A percentile compares a stretch with the other conserved stretches of the same genome.
Evolutionary conservation across 495 filamentous ascomycete genomes (phyloP).

Genomic region (Lasiosphaeriaceae sp.): DNA sequence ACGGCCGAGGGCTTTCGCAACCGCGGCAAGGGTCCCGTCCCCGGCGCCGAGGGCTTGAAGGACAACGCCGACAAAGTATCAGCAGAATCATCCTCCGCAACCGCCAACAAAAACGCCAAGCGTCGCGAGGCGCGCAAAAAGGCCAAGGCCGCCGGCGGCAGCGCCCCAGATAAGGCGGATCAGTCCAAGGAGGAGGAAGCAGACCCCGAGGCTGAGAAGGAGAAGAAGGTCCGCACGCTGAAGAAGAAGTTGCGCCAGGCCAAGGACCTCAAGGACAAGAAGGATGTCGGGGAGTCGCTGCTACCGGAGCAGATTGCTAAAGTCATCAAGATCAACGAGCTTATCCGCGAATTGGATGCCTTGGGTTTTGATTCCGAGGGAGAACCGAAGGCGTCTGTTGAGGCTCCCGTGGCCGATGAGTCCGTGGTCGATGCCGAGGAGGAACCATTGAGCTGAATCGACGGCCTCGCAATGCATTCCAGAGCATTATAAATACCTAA

Average conservation of each 20-base stretch:
- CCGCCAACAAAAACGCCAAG: slow-evolving; percentile 90
- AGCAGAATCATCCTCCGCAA: slow-evolving; percentile 38
- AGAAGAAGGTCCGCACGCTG: slow-evolving; percentile 90
- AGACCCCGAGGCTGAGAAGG: slow-evolving; percentile 72
- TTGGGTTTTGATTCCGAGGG: slow-evolving; percentile 74
- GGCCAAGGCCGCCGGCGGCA: slow-evolving; percentile 57
- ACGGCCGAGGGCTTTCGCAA: slow-evolving; percentile 83
- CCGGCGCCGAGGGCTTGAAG: slow-evolving; percentile 68
- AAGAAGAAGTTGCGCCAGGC: slow-evolving; percentile 96
- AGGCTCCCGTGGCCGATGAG: background rate
- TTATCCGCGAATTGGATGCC: slow-evolving; percentile 81
- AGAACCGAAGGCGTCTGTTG: slow-evolving; percentile 35
- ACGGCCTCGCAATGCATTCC: no score
- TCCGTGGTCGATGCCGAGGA: background rate
- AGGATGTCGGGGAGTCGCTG: slow-evolving; percentile 75
- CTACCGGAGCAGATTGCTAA: slow-evolving; percentile 96
- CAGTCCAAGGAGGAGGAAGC: slow-evolving; percentile 30
- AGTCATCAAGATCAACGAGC: slow-evolving; percentile 92
- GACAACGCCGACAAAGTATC: slow-evolving; percentile 38
- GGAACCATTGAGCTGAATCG: background rate
- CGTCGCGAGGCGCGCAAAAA: slow-evolving; percentile 84
- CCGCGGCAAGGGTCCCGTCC: slow-evolving; percentile 67
- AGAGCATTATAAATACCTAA: no score
- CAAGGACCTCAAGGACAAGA: slow-evolving; percentile 83
- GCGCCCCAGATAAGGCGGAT: slow-evolving; percentile 24